Percentiles rank a stretch among this genome's conserved stretches.
These are phyloP conservation scores for Carex parvula DNA, from an alignment of 176 grass and related monocot genomes.

Conservation along the genomic window DNA sequence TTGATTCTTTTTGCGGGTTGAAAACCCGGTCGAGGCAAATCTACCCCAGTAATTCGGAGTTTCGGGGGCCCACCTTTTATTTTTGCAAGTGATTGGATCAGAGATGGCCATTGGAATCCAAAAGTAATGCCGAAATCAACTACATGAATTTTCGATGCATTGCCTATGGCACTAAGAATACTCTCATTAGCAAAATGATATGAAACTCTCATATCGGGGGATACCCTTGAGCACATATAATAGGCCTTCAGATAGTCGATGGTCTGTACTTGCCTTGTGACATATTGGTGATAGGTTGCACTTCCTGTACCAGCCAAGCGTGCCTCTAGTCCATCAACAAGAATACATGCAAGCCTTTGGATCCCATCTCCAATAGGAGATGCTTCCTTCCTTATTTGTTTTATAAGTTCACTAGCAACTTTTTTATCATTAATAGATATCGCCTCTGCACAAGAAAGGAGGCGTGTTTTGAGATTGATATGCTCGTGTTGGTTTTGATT, in stretches of 20 bases:
- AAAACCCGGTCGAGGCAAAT: slow-evolving; percentile 2
- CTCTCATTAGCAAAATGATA: slow-evolving; percentile 53
- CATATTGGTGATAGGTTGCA: slow-evolving; percentile 22
- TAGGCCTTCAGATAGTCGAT: slow-evolving; percentile 42
- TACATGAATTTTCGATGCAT: slow-evolving; percentile 37
- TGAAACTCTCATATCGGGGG: slow-evolving; percentile 33
- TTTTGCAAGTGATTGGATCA: slow-evolving; percentile 41
- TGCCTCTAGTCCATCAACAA: slow-evolving; percentile 55
- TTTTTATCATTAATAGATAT: slow-evolving; percentile 23
- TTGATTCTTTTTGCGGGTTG: background rate
- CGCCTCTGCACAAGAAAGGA: slow-evolving; percentile 46
- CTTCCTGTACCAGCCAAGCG: slow-evolving; percentile 46
- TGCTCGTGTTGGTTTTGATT: slow-evolving; percentile 24
- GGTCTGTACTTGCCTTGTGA: slow-evolving; percentile 22
- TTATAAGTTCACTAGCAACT: slow-evolving; percentile 31
- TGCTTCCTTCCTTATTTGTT: slow-evolving; percentile 48
- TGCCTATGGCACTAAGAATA: slow-evolving; percentile 43
- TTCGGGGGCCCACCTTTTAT: slow-evolving; percentile 30
- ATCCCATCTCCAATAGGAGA: slow-evolving; percentile 40
- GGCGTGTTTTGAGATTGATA: slow-evolving; percentile 38
- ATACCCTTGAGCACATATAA: slow-evolving; percentile 28
- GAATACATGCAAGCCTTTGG: slow-evolving; percentile 44
- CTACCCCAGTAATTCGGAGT: slow-evolving; percentile 50
- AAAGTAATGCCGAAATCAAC: slow-evolving; percentile 51
- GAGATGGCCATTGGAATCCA: slow-evolving; percentile 55